Evolutionary conservation across 176 grass and related monocot species (phyloP).

Genomic region (Avena eriantha): DNA sequence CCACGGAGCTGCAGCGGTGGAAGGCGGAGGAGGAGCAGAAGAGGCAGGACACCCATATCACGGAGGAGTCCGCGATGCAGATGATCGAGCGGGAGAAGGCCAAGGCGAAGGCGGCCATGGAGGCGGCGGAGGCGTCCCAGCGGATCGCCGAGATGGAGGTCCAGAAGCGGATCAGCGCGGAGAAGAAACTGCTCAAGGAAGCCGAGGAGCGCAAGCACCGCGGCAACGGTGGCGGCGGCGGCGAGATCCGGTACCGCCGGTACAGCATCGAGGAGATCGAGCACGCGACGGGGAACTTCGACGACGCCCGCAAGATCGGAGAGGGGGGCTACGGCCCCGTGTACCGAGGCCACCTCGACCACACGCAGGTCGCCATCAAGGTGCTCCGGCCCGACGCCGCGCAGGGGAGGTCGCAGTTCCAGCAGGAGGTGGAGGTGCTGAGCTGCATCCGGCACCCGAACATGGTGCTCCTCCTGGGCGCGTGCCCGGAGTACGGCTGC

Average conservation of each 20-base stretch:
- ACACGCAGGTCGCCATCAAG: constrained; percentile 86
- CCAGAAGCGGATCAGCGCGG: constrained; percentile 70
- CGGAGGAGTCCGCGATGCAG: constrained; percentile 68
- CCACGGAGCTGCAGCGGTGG: constrained; percentile 75
- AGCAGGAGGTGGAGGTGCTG: constrained; percentile 92
- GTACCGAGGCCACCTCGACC: constrained; percentile 80
- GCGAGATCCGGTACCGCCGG: constrained; percentile 60
- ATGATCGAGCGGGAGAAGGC: constrained; percentile 80
- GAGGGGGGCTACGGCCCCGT: constrained; percentile 96
- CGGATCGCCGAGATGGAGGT: constrained; percentile 79
- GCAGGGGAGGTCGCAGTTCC: constrained; percentile 88
- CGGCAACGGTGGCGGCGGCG: constrained; percentile 7
- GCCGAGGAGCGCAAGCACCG: constrained; percentile 65
- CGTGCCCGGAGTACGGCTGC: constrained; percentile 91
- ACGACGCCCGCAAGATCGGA: constrained; percentile 71
- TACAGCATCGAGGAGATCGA: constrained; percentile 95
- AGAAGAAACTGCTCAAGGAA: constrained; percentile 74
- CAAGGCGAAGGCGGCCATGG: constrained; percentile 61
- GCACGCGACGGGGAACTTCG: constrained; percentile 64
- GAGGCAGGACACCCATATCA: constrained; percentile 45
- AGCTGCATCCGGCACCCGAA: constrained; percentile 95
- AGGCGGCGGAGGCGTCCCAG: constrained; percentile 66
- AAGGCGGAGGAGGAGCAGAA: constrained; percentile 74
- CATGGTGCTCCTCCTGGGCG: constrained; percentile 96
- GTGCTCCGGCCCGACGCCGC: constrained; percentile 92